Evolutionary conservation across 495 filamentous ascomycete species (phyloP).

Genomic region (Hyaloscypha variabilis): DNA sequence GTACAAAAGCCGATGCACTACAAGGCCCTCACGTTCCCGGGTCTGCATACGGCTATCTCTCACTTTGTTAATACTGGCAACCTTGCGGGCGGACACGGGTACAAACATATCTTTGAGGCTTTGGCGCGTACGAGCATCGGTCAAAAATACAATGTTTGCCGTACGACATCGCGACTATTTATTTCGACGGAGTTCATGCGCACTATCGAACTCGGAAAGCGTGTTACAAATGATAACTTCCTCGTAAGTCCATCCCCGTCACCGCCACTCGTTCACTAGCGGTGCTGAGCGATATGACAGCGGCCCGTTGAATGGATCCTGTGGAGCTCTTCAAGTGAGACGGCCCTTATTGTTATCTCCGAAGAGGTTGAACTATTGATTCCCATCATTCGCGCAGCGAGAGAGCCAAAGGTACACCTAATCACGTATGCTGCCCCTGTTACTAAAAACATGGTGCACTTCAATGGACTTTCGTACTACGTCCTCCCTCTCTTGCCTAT

Average conservation of each 20-base stretch:
- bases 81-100: constrained; percentile 29
- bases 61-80: constrained; percentile 42
- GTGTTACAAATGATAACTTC: constrained; percentile 38
- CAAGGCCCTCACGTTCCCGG: constrained; percentile 34
- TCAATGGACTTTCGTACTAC: constrained; percentile 54
- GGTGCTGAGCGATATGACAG: constrained; percentile 24
- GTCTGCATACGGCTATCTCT: constrained; percentile 40
- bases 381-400: constrained; percentile 33
- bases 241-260: constrained; percentile 37
- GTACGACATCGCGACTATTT: constrained; percentile 32
- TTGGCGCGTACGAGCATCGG: constrained; percentile 39
- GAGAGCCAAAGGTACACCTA: constrained; percentile 37
- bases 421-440: constrained; percentile 56
- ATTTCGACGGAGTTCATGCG: constrained; percentile 44
- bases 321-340: constrained; percentile 35
- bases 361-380: constrained; percentile 50
- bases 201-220: constrained; percentile 34
- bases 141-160: constrained; percentile 35
- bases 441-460: constrained; percentile 53
- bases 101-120: constrained; percentile 37
- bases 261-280: background rate
- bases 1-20: constrained; percentile 40
- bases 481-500: constrained; percentile 47
- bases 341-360: constrained; percentile 45
- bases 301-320: constrained; percentile 55